phyloP scores from a whole-genome alignment of 75 land plant species.

The Pinus taeda region DNA sequence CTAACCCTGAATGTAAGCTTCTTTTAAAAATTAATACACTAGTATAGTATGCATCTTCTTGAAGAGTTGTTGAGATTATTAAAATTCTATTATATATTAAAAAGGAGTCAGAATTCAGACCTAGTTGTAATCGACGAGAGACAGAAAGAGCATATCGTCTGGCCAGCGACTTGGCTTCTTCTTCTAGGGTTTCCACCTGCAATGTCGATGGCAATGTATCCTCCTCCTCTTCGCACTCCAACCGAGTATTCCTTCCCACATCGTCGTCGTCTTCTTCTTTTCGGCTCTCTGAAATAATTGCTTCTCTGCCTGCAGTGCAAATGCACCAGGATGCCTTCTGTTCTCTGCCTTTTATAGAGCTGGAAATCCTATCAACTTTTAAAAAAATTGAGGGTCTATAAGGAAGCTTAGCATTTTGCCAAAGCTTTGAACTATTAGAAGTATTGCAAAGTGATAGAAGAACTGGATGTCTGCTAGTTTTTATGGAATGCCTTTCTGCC shows the following conservation, averaged over 20 bases:
- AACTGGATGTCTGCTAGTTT: too few relatives aligned
- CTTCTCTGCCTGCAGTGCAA: background rate
- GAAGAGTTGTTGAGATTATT: too few relatives aligned
- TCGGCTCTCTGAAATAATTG: background rate
- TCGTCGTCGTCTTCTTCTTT: background rate
- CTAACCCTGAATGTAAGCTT: too few relatives aligned
- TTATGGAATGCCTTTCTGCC: too few relatives aligned
- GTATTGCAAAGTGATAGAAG: too few relatives aligned
- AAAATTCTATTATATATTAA: background rate
- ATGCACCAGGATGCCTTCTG: background rate
- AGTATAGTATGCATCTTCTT: too few relatives aligned
- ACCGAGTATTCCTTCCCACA: background rate
- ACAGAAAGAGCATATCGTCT: conserved; percentile 33
- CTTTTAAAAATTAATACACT: too few relatives aligned
- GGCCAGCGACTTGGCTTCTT: conserved; percentile 33
- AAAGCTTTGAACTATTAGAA: too few relatives aligned
- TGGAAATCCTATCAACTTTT: too few relatives aligned
- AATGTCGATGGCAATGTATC: conserved; percentile 14
- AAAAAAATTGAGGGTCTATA: too few relatives aligned
- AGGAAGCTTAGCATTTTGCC: too few relatives aligned
- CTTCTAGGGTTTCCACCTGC: conserved; percentile 28
- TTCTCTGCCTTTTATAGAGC: background rate
- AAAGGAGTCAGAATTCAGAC: conserved; percentile 6
- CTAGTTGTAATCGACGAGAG: conserved; percentile 32
- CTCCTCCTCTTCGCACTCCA: conserved; percentile 4